Percentiles rank a stretch among this genome's conserved stretches.
Evolutionary conservation across 768 basidiomycete genomes (phyloP).

Genomic region (Podaxis sp.): DNA sequence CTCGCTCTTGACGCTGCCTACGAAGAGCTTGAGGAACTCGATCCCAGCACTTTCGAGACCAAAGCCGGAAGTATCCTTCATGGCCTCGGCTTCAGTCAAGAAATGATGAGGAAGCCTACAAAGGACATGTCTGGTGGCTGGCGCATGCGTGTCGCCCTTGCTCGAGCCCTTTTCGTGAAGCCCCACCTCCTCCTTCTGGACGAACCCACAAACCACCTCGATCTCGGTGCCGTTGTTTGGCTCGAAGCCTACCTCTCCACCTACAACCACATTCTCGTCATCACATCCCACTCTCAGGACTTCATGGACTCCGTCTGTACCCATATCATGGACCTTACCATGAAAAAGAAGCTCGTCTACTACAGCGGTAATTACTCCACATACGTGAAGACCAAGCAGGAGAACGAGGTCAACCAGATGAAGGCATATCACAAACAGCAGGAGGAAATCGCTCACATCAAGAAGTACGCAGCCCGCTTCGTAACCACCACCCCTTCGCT

Average conservation of each 20-base stretch:
- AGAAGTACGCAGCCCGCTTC: slow-evolving; percentile 58
- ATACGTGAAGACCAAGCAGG: slow-evolving; percentile 92
- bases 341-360: slow-evolving; percentile 89
- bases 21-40: slow-evolving; percentile 96
- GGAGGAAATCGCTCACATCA: slow-evolving; percentile 97
- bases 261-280: slow-evolving; percentile 97
- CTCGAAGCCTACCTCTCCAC: slow-evolving; percentile 96
- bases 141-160: slow-evolving; percentile 98
- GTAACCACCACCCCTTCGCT: slow-evolving; percentile 4
- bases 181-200: slow-evolving; percentile 94
- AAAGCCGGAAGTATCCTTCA: slow-evolving; percentile 97
- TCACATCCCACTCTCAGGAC: slow-evolving; percentile 98
- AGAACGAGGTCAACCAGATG: slow-evolving; percentile 99
- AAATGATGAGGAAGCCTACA: slow-evolving; percentile 95
- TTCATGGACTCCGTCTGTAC: slow-evolving; percentile 99
- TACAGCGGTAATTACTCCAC: slow-evolving; percentile 96
- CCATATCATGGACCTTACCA: slow-evolving; percentile 94
- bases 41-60: slow-evolving; percentile 91
- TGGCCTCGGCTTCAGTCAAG: slow-evolving; percentile 86
- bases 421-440: slow-evolving; percentile 99
- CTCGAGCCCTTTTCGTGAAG: slow-evolving; percentile 92
- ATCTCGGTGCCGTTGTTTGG: slow-evolving; percentile 98
- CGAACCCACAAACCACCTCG: slow-evolving; percentile 90
- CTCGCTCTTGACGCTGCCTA: slow-evolving; percentile 82
- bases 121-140: slow-evolving; percentile 99